Percentiles rank a stretch among this genome's conserved stretches.
Evolutionary conservation across 2,329 filamentous ascomycete genomes (phyloP).

Genomic region (Meredithiella fracta): DNA sequence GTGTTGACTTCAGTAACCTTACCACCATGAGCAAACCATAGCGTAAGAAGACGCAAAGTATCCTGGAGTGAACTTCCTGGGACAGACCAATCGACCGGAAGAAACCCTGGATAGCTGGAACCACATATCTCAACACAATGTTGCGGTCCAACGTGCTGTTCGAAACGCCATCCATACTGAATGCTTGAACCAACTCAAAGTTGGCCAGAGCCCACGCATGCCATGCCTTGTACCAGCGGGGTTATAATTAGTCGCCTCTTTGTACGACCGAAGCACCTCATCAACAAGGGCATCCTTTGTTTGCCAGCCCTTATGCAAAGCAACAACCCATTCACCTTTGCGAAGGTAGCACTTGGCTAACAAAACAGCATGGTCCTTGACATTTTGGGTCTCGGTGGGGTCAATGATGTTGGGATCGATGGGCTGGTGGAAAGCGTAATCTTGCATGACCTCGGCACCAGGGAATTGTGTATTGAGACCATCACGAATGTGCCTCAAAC

Average conservation of each 20-base stretch:
- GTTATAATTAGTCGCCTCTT: constrained; percentile 83
- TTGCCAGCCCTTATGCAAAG: constrained; percentile 77
- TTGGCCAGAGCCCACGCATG: constrained; percentile 97
- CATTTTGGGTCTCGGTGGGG: constrained; percentile 33
- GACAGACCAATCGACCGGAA: constrained; percentile 94
- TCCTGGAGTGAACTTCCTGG: constrained; percentile 84
- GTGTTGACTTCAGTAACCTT: constrained; percentile 64
- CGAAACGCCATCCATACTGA: constrained; percentile 20
- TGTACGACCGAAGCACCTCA: constrained; percentile 82
- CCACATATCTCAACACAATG: constrained; percentile 70
- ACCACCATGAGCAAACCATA: constrained; percentile 93
- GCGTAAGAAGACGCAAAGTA: constrained; percentile 73
- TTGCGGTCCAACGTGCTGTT: constrained; percentile 35
- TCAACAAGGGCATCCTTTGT: constrained; percentile 59
- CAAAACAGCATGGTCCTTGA: constrained; percentile 49
- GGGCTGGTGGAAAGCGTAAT: constrained; percentile 35
- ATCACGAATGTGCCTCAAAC: constrained; percentile 35
- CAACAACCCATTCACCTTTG: constrained; percentile 89
- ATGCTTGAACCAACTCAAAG: constrained; percentile 85
- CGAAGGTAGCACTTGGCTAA: constrained; percentile 92
- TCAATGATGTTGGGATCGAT: constrained; percentile 30
- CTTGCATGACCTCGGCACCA: constrained; percentile 28
- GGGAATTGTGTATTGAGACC: constrained; percentile 32
- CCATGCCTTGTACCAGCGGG: constrained; percentile 97
- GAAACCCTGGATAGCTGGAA: constrained; percentile 89